Percentiles rank a stretch among this genome's conserved stretches.
Evolutionary conservation across 306 rosid genomes (phyloP).

Genomic region (Dryas octopetala): DNA sequence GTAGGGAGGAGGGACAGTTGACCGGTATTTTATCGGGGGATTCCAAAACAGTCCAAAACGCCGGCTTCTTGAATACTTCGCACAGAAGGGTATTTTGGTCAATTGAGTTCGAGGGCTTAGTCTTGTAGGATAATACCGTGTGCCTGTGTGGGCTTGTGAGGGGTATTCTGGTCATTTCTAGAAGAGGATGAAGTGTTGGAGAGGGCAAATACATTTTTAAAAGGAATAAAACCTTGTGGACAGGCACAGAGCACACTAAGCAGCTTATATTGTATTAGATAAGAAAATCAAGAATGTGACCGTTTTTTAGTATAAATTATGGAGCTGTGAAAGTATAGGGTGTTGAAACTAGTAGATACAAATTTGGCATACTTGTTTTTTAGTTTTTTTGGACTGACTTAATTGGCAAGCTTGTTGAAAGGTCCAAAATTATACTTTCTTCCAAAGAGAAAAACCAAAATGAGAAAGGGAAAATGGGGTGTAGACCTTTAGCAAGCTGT

Average conservation of each 20-base stretch:
- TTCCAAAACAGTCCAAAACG: constrained; percentile 45
- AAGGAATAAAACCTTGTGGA: constrained; percentile 34
- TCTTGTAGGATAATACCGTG: no score
- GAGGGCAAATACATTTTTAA: neutral
- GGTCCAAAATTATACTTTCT: neutral
- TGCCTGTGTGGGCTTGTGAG: neutral
- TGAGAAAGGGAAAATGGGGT: neutral
- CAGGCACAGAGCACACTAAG: constrained; percentile 23
- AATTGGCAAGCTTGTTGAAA: neutral
- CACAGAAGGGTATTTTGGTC: constrained; percentile 28
- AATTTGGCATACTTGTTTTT: neutral
- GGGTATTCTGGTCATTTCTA: neutral
- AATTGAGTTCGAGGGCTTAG: neutral
- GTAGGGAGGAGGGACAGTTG: constrained; percentile 53
- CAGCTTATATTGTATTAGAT: constrained; percentile 33
- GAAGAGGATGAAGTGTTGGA: neutral
- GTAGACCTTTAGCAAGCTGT: neutral
- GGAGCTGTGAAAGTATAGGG: constrained; percentile 4
- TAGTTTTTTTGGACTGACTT: no score
- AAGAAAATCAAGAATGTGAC: constrained; percentile 11
- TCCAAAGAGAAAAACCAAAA: neutral
- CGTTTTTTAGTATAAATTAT: neutral
- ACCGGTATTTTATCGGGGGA: constrained; percentile 56
- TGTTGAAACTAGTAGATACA: neutral
- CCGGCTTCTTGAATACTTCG: constrained; percentile 36